phyloP scores from a whole-genome alignment of 2,329 filamentous ascomycete species.

The Ceratocystis colombiana region DNA sequence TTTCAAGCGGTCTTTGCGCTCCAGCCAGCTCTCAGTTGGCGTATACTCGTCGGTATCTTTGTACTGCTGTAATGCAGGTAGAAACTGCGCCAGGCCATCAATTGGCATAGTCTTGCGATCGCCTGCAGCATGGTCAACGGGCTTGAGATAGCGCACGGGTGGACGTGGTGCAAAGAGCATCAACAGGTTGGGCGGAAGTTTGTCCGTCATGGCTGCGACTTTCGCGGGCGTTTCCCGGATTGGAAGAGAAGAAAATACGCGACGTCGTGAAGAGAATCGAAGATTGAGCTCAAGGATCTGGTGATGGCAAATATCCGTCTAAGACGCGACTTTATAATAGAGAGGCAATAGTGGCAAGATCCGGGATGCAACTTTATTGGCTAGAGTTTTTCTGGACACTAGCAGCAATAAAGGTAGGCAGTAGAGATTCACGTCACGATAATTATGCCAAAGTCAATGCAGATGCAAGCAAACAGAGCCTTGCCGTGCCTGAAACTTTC shows the following conservation, averaged over 20 bases:
- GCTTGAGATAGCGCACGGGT: slow-evolving; percentile 78
- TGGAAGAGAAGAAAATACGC: not conserved
- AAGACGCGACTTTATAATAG: not conserved
- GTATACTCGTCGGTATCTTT: slow-evolving; percentile 65
- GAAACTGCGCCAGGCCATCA: slow-evolving; percentile 61
- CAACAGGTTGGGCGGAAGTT: slow-evolving; percentile 83
- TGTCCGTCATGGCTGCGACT: slow-evolving; percentile 69
- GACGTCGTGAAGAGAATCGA: not conserved
- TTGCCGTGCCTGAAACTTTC: slow-evolving; percentile 10
- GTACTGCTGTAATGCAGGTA: slow-evolving; percentile 65
- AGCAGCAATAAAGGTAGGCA: not conserved
- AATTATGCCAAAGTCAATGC: not conserved
- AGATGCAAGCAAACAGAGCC: slow-evolving; percentile 5
- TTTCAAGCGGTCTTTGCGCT: slow-evolving; percentile 74
- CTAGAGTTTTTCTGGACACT: not conserved
- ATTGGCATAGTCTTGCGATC: slow-evolving; percentile 66
- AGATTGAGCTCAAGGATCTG: not conserved
- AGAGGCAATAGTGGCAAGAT: not conserved
- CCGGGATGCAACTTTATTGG: not conserved
- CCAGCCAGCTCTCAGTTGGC: slow-evolving; percentile 86
- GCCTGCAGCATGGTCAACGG: slow-evolving; percentile 72
- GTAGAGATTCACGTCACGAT: not conserved
- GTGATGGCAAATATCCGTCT: not conserved
- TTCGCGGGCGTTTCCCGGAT: not conserved
- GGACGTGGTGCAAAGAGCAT: slow-evolving; percentile 92